These are phyloP conservation scores for Apiotrichum domesticum DNA, from an alignment of 1,284 basidiomycete genomes.

Conservation along the genomic window DNA sequence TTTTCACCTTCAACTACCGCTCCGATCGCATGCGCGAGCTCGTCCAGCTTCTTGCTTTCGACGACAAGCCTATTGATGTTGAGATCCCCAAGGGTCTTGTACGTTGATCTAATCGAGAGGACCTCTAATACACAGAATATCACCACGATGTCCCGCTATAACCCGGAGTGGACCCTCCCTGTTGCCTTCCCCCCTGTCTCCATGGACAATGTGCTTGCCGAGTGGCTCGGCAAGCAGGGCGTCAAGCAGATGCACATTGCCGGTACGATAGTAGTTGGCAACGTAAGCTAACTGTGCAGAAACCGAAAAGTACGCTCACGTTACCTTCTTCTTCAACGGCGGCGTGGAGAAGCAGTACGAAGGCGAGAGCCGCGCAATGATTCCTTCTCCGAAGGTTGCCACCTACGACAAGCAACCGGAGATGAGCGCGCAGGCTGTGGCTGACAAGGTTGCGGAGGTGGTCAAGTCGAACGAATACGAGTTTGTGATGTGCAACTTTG, in stretches of 20 bases:
- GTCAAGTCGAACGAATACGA: constrained; percentile 63
- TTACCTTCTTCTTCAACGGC: constrained; percentile 95
- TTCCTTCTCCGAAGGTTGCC: constrained; percentile 80
- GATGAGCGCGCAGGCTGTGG: constrained; percentile 79
- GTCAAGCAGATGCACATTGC: constrained; percentile 80
- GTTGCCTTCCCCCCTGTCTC: constrained; percentile 81
- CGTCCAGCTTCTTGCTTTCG: constrained; percentile 66
- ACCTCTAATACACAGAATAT: constrained; percentile 55
- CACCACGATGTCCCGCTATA: constrained; percentile 89
- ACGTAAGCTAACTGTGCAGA: constrained; percentile 49
- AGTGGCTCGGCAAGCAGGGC: constrained; percentile 72
- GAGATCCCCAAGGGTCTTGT: constrained; percentile 76
- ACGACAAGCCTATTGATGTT: constrained; percentile 74
- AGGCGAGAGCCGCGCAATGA: constrained; percentile 75
- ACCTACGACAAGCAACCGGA: constrained; percentile 81
- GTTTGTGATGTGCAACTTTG: constrained; percentile 94
- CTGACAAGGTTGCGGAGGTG: constrained; percentile 81
- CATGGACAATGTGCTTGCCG: constrained; percentile 87
- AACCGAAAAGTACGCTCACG: constrained; percentile 91
- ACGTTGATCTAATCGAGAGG: constrained; percentile 19
- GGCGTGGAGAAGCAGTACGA: constrained; percentile 85
- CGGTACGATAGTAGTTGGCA: constrained; percentile 48
- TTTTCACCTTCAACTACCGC: constrained; percentile 93
- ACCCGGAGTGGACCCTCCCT: constrained; percentile 75
- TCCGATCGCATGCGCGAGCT: constrained; percentile 91